phyloP scores from a whole-genome alignment of 106 monocot genomes.

The Acorus gramineus region DNA sequence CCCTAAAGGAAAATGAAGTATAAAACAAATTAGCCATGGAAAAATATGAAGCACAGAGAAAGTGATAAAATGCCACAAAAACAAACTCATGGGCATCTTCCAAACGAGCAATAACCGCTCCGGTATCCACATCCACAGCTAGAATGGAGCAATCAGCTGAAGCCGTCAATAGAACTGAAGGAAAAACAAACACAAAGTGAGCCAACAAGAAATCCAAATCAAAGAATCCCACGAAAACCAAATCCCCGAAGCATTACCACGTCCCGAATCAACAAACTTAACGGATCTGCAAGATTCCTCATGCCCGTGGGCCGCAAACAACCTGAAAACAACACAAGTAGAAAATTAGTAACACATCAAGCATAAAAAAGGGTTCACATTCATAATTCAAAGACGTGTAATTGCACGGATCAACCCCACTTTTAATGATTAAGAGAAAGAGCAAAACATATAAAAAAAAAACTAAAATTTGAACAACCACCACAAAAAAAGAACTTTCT shows the following conservation, averaged over 20 bases:
- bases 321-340: constrained; percentile 12
- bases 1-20: constrained; percentile 22
- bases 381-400: too few relatives aligned
- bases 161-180: constrained; percentile 60
- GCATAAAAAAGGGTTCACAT: too few relatives aligned
- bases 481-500: too few relatives aligned
- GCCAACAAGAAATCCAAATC: too few relatives aligned
- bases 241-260: constrained; percentile 27
- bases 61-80: background rate
- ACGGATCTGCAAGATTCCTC: constrained; percentile 79
- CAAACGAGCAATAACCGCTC: constrained; percentile 50
- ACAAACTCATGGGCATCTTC: constrained; percentile 73
- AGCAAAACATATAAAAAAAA: too few relatives aligned
- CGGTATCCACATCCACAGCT: constrained; percentile 77
- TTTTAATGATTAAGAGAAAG: too few relatives aligned
- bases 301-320: constrained; percentile 40
- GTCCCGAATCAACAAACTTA: constrained; percentile 65
- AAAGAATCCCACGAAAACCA: too few relatives aligned
- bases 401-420: too few relatives aligned
- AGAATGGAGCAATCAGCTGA: constrained; percentile 84
- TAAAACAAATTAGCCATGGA: background rate
- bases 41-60: background rate
- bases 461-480: too few relatives aligned
- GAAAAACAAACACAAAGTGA: background rate
- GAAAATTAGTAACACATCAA: background rate